Evolutionary conservation across 139 green algal genomes (phyloP), one percentile per base, ranked within the genome.

Genomic region (Zygnema circumcarinatum): DNA sequence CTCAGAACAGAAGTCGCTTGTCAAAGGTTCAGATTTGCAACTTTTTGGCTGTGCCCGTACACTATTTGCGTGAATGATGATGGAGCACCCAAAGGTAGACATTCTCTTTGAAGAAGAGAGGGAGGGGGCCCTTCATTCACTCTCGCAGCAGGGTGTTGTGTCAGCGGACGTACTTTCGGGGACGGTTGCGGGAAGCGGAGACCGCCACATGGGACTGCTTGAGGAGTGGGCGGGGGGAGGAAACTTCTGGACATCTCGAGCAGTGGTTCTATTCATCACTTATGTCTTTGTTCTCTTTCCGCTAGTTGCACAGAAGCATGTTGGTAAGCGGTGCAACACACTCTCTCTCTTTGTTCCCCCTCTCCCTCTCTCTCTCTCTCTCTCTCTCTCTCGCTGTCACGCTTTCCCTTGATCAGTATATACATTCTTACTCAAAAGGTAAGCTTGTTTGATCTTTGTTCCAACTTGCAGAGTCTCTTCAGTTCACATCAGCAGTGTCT

Each of bases 131-230:
- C n/a, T n/a, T n/a, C n/a, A n/a, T n/a, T n/a, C n/a, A n/a, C n/a
- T n/a, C n/a, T n/a, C n/a, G 54, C 54, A 72, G 54, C 7, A 78
- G 69, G 3, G 3, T 78, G 11, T 20, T 38, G 7, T 41, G 16
- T 3, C 82, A 88, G 83, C 72, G 7, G 83, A 88, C 39, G 83
- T 88, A 38, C 22, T 88, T 38, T 39, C 83, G 72, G 83, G 83
- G n/a, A 84, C 83, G 38, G 76, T n/a, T 35, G 40, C 35, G 2
- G 76, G 1, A 2, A 42, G 20, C 0, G 81, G 81, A 0, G 76
- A 29, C 41, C 16, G 31, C 21, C 83, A 88, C 74, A 39, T 62
- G 1, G 83, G 83, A 36, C 40, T 88, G 36, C 29, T 88, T 54
- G 76, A 84, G 74, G 69, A 84, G 38, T 88, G 83, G 83, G 38